phyloP scores from a whole-genome alignment of 108 stramenopile genomes.

The Skeletonema grethae region DNA sequence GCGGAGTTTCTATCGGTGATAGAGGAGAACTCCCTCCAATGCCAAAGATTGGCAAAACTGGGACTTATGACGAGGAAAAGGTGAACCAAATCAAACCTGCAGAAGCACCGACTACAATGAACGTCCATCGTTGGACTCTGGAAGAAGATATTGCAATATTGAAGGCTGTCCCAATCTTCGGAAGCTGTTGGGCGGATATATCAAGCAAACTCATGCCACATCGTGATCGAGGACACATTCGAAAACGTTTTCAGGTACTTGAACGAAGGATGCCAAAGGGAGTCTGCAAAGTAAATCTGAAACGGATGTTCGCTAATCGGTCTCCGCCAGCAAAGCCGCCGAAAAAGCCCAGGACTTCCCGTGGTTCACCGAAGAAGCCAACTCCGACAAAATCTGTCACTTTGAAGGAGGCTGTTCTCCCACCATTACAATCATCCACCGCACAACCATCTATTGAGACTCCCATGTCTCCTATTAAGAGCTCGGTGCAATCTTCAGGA shows the following conservation, averaged over 20 bases:
- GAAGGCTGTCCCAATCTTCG: constrained; percentile 80
- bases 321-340: constrained; percentile 16
- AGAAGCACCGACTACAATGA: constrained; percentile 74
- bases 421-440: not conserved
- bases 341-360: constrained; percentile 7
- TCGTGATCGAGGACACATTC: constrained; percentile 81
- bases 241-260: constrained; percentile 87
- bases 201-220: constrained; percentile 76
- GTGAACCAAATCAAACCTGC: constrained; percentile 54
- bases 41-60: constrained; percentile 40
- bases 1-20: constrained; percentile 69
- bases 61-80: constrained; percentile 55
- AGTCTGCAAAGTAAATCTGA: constrained; percentile 35
- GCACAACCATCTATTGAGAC: not conserved
- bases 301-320: constrained; percentile 8
- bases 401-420: constrained; percentile 8
- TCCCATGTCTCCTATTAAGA: constrained; percentile 22
- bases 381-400: constrained; percentile 12
- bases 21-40: constrained; percentile 77
- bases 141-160: constrained; percentile 84
- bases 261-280: constrained; percentile 73
- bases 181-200: constrained; percentile 85
- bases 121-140: constrained; percentile 86
- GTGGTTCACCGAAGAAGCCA: constrained; percentile 13
- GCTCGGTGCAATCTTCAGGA: constrained; percentile 4